These are phyloP conservation scores for Nothomitra cinnamomea DNA, from an alignment of 2,329 filamentous ascomycete species.

Conservation along the genomic window DNA sequence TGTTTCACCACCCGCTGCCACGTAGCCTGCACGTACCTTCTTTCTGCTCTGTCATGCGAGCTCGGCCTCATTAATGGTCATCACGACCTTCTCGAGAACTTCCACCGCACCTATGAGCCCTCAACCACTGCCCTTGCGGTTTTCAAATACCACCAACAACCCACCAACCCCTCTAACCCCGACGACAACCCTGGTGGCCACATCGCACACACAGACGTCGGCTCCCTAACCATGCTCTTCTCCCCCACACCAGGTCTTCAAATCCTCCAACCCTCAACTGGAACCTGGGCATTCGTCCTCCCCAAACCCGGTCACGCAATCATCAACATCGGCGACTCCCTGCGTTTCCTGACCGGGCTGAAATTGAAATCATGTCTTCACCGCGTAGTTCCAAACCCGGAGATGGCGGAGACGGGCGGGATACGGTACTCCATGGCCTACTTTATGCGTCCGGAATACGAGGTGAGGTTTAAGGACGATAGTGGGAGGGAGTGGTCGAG, in stretches of 20 bases:
- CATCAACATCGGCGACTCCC: slow-evolving; percentile 20
- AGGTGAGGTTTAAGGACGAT: slow-evolving; percentile 9
- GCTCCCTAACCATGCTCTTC: slow-evolving; percentile 17
- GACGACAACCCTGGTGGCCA: slow-evolving; percentile 9
- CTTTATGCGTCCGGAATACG: slow-evolving; percentile 12
- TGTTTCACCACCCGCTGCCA: no score
- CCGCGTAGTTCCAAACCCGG: slow-evolving; percentile 13
- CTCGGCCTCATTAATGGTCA: no score
- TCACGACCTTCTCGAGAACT: no score
- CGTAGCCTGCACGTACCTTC: no score
- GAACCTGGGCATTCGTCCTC: slow-evolving; percentile 14
- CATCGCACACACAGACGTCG: slow-evolving; percentile 17
- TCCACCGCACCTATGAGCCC: no score
- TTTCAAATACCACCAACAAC: no score
- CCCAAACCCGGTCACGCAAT: slow-evolving; percentile 17
- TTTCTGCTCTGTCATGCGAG: no score
- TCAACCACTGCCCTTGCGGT: no score
- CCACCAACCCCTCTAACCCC: no score
- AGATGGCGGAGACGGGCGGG: slow-evolving; percentile 6
- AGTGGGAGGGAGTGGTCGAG: background rate
- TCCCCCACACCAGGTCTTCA: slow-evolving; percentile 19
- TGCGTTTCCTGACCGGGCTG: slow-evolving; percentile 14
- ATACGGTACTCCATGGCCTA: slow-evolving; percentile 14
- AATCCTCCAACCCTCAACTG: slow-evolving; percentile 9
- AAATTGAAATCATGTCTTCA: slow-evolving; percentile 12